Conservation (phyloP, 2,329 filamentous ascomycete species). For the Pyrenophora tritici-repentis region DNA sequence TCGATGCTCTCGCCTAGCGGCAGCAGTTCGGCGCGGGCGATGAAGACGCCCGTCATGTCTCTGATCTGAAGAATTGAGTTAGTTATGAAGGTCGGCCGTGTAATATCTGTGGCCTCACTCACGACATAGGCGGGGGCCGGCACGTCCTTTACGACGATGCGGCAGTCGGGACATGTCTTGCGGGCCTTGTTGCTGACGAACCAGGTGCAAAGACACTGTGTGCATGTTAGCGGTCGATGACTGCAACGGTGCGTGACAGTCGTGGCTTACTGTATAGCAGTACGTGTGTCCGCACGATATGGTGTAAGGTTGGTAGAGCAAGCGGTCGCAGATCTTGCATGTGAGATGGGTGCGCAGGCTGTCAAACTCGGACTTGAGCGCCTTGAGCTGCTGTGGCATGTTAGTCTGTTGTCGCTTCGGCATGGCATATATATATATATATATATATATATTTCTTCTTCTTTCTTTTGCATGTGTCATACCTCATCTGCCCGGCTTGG, state of each 20-base stretch:
- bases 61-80: slow-evolving; percentile 56
- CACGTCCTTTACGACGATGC: slow-evolving; percentile 61
- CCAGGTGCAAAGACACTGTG: slow-evolving; percentile 62
- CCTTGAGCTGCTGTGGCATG: slow-evolving; percentile 44
- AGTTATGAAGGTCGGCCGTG: background rate
- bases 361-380: slow-evolving; percentile 60
- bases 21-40: slow-evolving; percentile 63
- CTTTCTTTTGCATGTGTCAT: no score
- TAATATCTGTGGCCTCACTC: slow-evolving; percentile 38
- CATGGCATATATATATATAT: background rate
- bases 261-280: slow-evolving; percentile 65
- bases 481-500: slow-evolving; percentile 45
- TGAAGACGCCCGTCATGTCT: slow-evolving; percentile 67
- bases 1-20: slow-evolving; percentile 66
- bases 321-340: slow-evolving; percentile 70
- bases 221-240: slow-evolving; percentile 24
- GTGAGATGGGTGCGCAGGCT: slow-evolving; percentile 65
- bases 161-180: slow-evolving; percentile 72
- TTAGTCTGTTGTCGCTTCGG: slow-evolving; percentile 21
- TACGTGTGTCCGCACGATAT: slow-evolving; percentile 72
- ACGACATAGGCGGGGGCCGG: slow-evolving; percentile 70
- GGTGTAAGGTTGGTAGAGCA: slow-evolving; percentile 72
- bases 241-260: slow-evolving; percentile 11
- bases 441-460: no score
- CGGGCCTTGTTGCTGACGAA: slow-evolving; percentile 59